Conservation (phyloP, 2,329 filamentous ascomycete species). For the Mollisiaceae sp. region DNA sequence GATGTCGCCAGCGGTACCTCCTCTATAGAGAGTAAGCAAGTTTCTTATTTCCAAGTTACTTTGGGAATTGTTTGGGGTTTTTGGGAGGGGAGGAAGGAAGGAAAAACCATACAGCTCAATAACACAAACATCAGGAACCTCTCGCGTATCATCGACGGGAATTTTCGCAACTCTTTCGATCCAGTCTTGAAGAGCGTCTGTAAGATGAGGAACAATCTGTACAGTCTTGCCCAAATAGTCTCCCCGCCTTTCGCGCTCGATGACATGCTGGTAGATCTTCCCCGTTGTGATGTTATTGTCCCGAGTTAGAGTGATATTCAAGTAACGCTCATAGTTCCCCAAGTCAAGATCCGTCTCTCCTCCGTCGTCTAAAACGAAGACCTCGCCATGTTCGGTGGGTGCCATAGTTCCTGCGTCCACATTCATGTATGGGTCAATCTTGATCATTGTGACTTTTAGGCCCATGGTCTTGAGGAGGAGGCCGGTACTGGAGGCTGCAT, state of each 20-base stretch:
- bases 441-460: slow-evolving; percentile 71
- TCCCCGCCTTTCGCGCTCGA: slow-evolving; percentile 57
- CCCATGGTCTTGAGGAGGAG: slow-evolving; percentile 80
- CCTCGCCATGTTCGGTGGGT: slow-evolving; percentile 79
- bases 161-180: slow-evolving; percentile 83
- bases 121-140: slow-evolving; percentile 85
- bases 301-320: slow-evolving; percentile 77
- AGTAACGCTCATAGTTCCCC: slow-evolving; percentile 79
- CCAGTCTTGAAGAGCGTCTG: slow-evolving; percentile 89
- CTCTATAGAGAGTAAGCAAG: slow-evolving; percentile 36
- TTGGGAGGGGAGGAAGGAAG: no score
- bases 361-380: slow-evolving; percentile 84
- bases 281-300: slow-evolving; percentile 97
- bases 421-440: slow-evolving; percentile 75
- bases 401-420: slow-evolving; percentile 71
- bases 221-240: slow-evolving; percentile 88
- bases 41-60: not conserved
- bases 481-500: slow-evolving; percentile 68
- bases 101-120: slow-evolving; percentile 57
- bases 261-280: slow-evolving; percentile 90
- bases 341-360: slow-evolving; percentile 77
- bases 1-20: slow-evolving; percentile 77
- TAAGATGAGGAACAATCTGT: slow-evolving; percentile 90
- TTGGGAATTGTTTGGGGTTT: no score
- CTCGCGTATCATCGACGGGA: slow-evolving; percentile 80